Conservation (phyloP, 2,329 filamentous ascomycete species). For the Aureobasidium sp. region DNA sequence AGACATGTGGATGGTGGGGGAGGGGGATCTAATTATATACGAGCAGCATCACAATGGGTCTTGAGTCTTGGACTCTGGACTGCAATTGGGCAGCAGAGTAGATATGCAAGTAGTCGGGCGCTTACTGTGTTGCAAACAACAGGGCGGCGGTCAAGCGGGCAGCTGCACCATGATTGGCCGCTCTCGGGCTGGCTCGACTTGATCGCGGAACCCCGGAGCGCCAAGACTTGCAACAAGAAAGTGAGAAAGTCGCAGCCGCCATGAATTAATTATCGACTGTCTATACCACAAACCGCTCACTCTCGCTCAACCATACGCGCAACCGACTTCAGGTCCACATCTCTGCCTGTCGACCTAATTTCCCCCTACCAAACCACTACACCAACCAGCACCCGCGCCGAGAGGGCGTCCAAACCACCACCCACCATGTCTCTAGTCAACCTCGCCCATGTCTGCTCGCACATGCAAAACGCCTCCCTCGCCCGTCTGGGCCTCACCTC, state of each 20-base stretch:
- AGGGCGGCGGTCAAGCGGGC: not conserved
- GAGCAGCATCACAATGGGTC: not conserved
- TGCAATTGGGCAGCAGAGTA: slow-evolving; percentile 10
- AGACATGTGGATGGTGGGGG: slow-evolving; percentile 18
- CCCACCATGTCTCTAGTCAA: slow-evolving; percentile 74
- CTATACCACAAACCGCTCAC: not conserved
- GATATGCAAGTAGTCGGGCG: slow-evolving; percentile 9
- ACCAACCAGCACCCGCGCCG: slow-evolving; percentile 5
- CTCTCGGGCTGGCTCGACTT: not conserved
- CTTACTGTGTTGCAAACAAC: slow-evolving; percentile 9
- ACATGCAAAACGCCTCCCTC: slow-evolving; percentile 89
- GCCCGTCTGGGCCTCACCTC: slow-evolving; percentile 89
- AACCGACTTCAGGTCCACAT: not conserved
- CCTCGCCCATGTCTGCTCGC: slow-evolving; percentile 85
- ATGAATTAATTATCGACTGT: slow-evolving; percentile 2
- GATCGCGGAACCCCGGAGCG: not conserved
- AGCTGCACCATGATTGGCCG: not conserved
- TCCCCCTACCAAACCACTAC: not conserved
- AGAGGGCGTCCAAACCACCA: slow-evolving; percentile 20
- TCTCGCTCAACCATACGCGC: not conserved
- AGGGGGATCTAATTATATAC: not conserved
- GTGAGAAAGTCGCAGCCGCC: slow-evolving; percentile 6
- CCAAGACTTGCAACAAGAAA: slow-evolving; percentile 8
- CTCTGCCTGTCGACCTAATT: not conserved
- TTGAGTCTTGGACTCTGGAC: not conserved